Base-by-base conservation (phyloP, 169 alveolate species). In the Cryptosporidium sp. region DNA sequence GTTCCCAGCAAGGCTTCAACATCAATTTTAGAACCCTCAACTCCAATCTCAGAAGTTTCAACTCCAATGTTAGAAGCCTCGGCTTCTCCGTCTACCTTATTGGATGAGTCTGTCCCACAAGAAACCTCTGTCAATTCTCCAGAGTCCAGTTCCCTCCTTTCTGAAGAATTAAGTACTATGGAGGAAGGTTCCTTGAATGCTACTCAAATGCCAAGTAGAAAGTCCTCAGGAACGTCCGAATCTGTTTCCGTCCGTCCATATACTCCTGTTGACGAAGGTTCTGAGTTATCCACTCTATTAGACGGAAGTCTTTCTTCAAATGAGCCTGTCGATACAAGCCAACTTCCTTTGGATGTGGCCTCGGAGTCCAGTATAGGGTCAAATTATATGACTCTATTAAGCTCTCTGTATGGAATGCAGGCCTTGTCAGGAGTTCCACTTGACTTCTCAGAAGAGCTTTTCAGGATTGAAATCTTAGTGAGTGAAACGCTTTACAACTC, bases 361-460 rank as follows among this genome's bases (percentile, higher is more conserved):
- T 41, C 59, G n/a, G 68, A 59, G 39, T 31, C 73, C 23, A 45
- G n/a, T 26, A 43, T 80, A 6, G 80, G 69, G 18, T 62, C 80
- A 16, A 80, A 59, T 41, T 59, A 33, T 16, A 65, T 80, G 48
- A 48, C 65, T 21, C 35, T 80, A 80, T 48, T 62, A 35, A 80
- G 89, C 26, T 67, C 89, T 14, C 26, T 80, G 8, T 80, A 80
- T 39, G 89, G 89, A 35, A 39, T 37, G 37, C 59, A 31, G 26
- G 89, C 89, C 37, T 45, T 80, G 26, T 80, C 89, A 3, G 89
- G 89, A 23, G 67, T 41, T 23, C 89, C 39, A 14, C 89, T 73
- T 18, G 80, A 80, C 18, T 41, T 59, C 26, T 29, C 71, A 8
- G 89, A 80, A n/a, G 89, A 80, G 39, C 45, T 67, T 23, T 45